Conservation (phyloP, 768 basidiomycete genomes). For the Lactifluus pinguis region DNA sequence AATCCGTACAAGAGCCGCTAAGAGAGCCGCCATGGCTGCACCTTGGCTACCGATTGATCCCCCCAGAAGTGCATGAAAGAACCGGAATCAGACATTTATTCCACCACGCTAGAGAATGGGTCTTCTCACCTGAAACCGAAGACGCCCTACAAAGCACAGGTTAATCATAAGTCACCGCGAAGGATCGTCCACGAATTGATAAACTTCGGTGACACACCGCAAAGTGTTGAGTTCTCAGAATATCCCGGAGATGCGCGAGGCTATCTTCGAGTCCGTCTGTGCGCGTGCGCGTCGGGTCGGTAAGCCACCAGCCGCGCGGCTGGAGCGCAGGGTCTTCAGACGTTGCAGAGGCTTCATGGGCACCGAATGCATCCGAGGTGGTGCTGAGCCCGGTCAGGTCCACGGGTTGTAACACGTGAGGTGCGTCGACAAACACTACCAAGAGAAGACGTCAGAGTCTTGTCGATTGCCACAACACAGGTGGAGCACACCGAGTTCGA, state of each 20-base stretch:
- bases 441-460: too few relatives aligned
- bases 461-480: background rate
- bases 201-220: conserved; percentile 40
- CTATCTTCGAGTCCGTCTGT: conserved; percentile 51
- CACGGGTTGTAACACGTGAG: conserved; percentile 54
- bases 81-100: background rate
- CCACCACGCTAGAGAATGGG: background rate
- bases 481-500: conserved; percentile 47
- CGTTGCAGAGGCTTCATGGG: conserved; percentile 28
- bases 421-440: conserved; percentile 68
- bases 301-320: conserved; percentile 67
- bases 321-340: conserved; percentile 42
- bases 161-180: background rate
- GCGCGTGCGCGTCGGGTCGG: conserved; percentile 42
- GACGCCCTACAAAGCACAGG: conserved; percentile 44
- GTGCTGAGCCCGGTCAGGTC: conserved; percentile 38
- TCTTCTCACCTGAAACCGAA: conserved; percentile 62
- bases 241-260: conserved; percentile 43
- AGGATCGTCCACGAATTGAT: background rate
- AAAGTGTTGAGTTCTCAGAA: conserved; percentile 50
- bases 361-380: conserved; percentile 31
- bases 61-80: background rate
- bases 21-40: conserved; percentile 61
- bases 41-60: conserved; percentile 48
- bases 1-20: conserved; percentile 55